A percentile compares a stretch with the other conserved stretches of the same genome.
phyloP scores from a whole-genome alignment of 2,329 filamentous ascomycete species.

The Monilinia polystroma region DNA sequence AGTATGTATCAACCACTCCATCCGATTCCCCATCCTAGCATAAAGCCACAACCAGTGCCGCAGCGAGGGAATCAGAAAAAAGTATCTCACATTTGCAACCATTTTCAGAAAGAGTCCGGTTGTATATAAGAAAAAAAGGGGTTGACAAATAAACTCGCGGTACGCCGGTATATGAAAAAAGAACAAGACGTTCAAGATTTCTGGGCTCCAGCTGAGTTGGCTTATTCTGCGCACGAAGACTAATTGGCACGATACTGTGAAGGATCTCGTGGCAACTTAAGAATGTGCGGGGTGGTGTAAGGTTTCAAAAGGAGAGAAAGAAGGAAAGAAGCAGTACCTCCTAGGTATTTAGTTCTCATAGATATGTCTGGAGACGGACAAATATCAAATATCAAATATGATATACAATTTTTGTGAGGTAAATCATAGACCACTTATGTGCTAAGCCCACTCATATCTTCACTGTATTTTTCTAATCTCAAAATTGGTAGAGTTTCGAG shows the following conservation, averaged over 20 bases:
- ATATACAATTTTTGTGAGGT: neutral
- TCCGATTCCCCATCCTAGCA: constrained; percentile 13
- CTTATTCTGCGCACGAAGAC: constrained; percentile 86
- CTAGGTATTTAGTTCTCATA: neutral
- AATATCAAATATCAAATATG: neutral
- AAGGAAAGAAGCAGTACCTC: neutral
- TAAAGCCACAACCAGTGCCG: constrained; percentile 19
- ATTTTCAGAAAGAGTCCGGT: constrained; percentile 25
- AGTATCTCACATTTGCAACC: constrained; percentile 20
- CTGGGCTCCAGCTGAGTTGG: constrained; percentile 40
- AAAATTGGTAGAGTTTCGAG: constrained; percentile 10
- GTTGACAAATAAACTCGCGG: constrained; percentile 33
- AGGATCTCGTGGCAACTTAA: constrained; percentile 88
- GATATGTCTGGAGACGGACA: neutral
- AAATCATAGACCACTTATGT: neutral
- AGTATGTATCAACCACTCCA: constrained; percentile 16
- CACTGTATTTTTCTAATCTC: constrained; percentile 30
- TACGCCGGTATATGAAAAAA: constrained; percentile 35
- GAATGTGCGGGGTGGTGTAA: constrained; percentile 63
- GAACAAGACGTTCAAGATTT: constrained; percentile 42
- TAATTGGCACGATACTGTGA: constrained; percentile 87
- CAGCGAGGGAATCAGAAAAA: constrained; percentile 21
- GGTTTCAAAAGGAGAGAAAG: neutral
- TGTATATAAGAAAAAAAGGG: constrained; percentile 28
- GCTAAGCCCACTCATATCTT: neutral